Evolutionary conservation across 352 stramenopile genomes (phyloP), one percentile per base, ranked within the genome.

Genomic region (Plasmopara muralis): DNA sequence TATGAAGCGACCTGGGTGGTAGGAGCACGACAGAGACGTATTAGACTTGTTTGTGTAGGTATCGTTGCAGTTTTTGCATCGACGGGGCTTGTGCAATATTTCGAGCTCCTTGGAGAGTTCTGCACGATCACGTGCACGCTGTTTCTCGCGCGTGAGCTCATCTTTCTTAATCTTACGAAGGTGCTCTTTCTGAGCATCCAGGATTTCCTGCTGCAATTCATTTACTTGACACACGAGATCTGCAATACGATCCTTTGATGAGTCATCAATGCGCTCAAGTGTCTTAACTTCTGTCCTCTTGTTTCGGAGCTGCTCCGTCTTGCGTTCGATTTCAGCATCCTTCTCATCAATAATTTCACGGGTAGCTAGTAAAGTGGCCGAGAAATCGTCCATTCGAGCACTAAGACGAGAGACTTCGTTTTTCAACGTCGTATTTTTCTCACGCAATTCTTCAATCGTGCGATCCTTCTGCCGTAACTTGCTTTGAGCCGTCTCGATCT

Each of bases 201-300:
- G 64, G 0, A 91, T 50, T 50, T 91, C 73, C 40, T 76, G 66
- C 51, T 89, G 81, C 12, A 91, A 46, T 16, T 87, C 73, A 5
- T 68, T 62, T 10, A 89, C 76, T 41, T 91, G 76, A 8, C 73
- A 76, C 47, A 85, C 74, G 16, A 91, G 72, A 49, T 86, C 74
- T 60, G 89, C 75, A 44, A 91, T 89, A 41, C 77, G 81, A 5
- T 88, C 76, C 47, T 84, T 86, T 33, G 76, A 88, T 28, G 78
- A 85, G 44, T 79, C 73, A 48, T 91, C 77, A 53, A 87, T 85
- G 29, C 83, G 78, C 28, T 75, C 58, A 4, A 90, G 62, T 34
- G 75, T 87, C 61, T 87, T 87, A 53, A 90, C 75, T 48, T 90
- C 80, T 0, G 77, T 87, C 57, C 87, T 88, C 56, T 89, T 88